Base-by-base conservation (phyloP, 768 basidiomycete species). In the Kwoniella pini region DNA sequence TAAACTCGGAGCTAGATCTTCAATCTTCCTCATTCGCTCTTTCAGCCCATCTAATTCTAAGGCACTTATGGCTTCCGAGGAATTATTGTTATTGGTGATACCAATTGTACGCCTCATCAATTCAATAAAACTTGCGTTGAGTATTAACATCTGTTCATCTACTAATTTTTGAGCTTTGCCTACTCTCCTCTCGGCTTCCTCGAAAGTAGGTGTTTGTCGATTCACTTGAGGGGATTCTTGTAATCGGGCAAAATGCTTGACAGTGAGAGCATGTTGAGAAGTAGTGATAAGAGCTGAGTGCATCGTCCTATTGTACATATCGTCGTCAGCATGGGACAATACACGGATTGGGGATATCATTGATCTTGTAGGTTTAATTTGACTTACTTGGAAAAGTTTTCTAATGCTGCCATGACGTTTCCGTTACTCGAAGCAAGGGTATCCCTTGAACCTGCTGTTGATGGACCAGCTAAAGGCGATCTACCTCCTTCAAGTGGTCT, bases 1-100 rank as follows among this genome's bases (percentile, higher is more conserved):
- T 6, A 36, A 28, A 7, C 13, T 54, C 15, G 31, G n/a, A 27
- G 30, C 42, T 4, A 49, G 22, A 10, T 61, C 52, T 21, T 63
- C 65, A 4, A 63, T 46, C 39, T 50, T 59, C 27, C 22, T 31
- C 27, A 67, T 27, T 15, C 65, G 26, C 31, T 59, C 61, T 27
- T 56, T 58, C 43, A 62, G n/a, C 22, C 22, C 57, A 24, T 62
- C 61, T 15, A 67, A 17, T 46, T 66, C 60, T 36, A 62, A 13
- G 7, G 9, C 44, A 7, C 30, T 21, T 12, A 58, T 52, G 40
- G 39, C 56, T 10, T 61, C 60, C 15, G 53, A 40, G 12, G 40
- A n/a, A 22, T 30, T 33, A 4, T 42, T 53, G 30, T 33, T 33
- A 4, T 46, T 53, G 30, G 49, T n/a, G 17, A 19, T 58, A 7